Conservation (phyloP, 495 filamentous ascomycete genomes). For the Xylaria nigripes region DNA sequence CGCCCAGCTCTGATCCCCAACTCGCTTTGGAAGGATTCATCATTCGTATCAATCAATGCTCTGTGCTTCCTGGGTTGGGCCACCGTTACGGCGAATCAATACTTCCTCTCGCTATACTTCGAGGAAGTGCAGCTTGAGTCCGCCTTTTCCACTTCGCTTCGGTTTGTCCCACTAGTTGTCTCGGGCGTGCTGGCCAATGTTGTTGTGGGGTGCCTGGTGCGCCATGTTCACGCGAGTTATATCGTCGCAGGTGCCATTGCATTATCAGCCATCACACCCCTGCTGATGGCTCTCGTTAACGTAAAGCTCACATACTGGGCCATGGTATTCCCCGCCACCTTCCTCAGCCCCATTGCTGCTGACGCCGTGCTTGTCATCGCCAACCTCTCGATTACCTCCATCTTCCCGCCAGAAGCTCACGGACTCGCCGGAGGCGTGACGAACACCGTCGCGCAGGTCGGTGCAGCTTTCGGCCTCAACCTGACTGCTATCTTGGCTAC, state of each 20-base stretch:
- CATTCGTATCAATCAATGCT: slow-evolving; percentile 32
- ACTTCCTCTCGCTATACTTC: slow-evolving; percentile 26
- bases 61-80: too few relatives aligned
- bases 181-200: slow-evolving; percentile 47
- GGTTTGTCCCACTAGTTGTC: slow-evolving; percentile 49
- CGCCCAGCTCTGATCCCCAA: slow-evolving; percentile 43
- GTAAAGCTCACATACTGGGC: slow-evolving; percentile 50
- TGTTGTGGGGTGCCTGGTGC: slow-evolving; percentile 45
- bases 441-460: slow-evolving; percentile 55
- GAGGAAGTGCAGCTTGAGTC: slow-evolving; percentile 38
- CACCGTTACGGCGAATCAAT: too few relatives aligned
- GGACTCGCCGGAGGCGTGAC: slow-evolving; percentile 58
- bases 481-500: slow-evolving; percentile 49
- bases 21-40: slow-evolving; percentile 41
- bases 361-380: slow-evolving; percentile 55
- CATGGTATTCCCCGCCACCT: slow-evolving; percentile 42
- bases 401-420: slow-evolving; percentile 50
- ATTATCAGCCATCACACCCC: slow-evolving; percentile 40
- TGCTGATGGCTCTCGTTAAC: slow-evolving; percentile 44
- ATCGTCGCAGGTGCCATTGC: slow-evolving; percentile 38
- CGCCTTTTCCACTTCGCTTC: slow-evolving; percentile 41
- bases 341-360: slow-evolving; percentile 45
- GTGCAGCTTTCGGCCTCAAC: slow-evolving; percentile 50
- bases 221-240: slow-evolving; percentile 43
- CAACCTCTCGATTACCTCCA: slow-evolving; percentile 52